Evolutionary conservation across 2,329 filamentous ascomycete species (phyloP), one percentile per base, ranked within the genome.

Genomic region (Corynespora cassiicola): DNA sequence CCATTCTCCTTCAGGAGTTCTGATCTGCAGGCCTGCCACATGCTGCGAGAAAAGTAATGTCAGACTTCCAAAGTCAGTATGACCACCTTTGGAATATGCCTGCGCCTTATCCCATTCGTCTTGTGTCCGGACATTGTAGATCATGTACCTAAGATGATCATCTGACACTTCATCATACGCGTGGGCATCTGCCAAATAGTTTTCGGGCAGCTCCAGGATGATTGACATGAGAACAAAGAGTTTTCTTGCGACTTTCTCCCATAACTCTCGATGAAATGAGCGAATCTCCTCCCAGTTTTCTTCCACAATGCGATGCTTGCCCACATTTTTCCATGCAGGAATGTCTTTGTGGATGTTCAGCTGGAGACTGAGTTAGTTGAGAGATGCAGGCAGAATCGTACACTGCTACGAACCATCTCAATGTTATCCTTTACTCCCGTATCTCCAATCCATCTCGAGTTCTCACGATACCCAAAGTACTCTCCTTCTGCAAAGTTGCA

Each of bases 101-200:
- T 72, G 50, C 3, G 45, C 35, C 73, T 68, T 24, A 67, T 69
- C 12, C 66, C 68, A 25, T 76, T 73, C 2, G 15, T 76, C 71
- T 0, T 66, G 52, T 0, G 65, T 70, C 19, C 78, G 75, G 2
- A 72, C 72, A 4, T 69, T 69, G 39, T 82, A 81, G 34, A 75
- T 72, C 78, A 83, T 83, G 55, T 82, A 83, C 5, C 81, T 74
- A 4, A 84, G 67, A 36, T 83, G 79, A n/a, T 79, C 78, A 42
- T 83, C 80, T 15, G 77, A 73, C n/a, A 75, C 69, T 7, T 74
- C 67, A 3, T 81, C 73, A 57, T 84, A 85, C 14, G 68, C 68
- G 55, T 85, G 81, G 2, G 77, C 65, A 12, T 73, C 65, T 45
- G 78, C 69, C 23, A 84, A 66, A 37, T 75, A 71, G 8, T 81